phyloP scores from a whole-genome alignment of 805 yeast genomes.

The Gaillardinia entomophila region DNA sequence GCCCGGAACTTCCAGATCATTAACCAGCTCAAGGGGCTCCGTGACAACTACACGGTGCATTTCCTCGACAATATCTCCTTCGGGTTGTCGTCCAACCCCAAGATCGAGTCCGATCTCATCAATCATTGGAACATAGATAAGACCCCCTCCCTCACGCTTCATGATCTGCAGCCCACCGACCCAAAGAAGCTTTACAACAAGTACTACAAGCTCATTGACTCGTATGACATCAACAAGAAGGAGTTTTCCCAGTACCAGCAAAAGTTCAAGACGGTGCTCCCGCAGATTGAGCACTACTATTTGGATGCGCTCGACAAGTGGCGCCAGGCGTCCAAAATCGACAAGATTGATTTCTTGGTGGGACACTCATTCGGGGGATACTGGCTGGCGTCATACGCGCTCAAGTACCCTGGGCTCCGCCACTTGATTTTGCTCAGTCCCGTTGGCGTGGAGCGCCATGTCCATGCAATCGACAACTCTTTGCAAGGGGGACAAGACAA shows the following conservation, averaged over 20 bases:
- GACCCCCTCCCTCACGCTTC: constrained; percentile 18
- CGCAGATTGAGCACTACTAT: constrained; percentile 50
- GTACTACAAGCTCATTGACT: constrained; percentile 35
- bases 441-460: constrained; percentile 69
- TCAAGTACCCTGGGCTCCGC: constrained; percentile 44
- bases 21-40: constrained; percentile 16
- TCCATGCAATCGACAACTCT: constrained; percentile 51
- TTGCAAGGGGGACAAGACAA: constrained; percentile 1
- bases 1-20: constrained; percentile 46
- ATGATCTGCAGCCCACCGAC: constrained; percentile 20
- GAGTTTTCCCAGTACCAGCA: constrained; percentile 25
- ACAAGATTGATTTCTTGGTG: constrained; percentile 51
- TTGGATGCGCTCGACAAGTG: constrained; percentile 58
- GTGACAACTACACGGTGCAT: constrained; percentile 40
- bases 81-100: constrained; percentile 49
- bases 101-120: constrained; percentile 11
- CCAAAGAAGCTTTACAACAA: constrained; percentile 27
- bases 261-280: constrained; percentile 32
- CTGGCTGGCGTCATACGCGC: constrained; percentile 57
- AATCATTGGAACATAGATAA: constrained; percentile 14
- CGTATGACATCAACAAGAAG: constrained; percentile 20
- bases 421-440: constrained; percentile 65
- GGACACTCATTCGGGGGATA: constrained; percentile 84
- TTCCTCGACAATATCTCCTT: constrained; percentile 45
- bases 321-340: constrained; percentile 46